Evolutionary conservation across 2,329 filamentous ascomycete genomes (phyloP).

Genomic region (Diplocarpon rosae): DNA sequence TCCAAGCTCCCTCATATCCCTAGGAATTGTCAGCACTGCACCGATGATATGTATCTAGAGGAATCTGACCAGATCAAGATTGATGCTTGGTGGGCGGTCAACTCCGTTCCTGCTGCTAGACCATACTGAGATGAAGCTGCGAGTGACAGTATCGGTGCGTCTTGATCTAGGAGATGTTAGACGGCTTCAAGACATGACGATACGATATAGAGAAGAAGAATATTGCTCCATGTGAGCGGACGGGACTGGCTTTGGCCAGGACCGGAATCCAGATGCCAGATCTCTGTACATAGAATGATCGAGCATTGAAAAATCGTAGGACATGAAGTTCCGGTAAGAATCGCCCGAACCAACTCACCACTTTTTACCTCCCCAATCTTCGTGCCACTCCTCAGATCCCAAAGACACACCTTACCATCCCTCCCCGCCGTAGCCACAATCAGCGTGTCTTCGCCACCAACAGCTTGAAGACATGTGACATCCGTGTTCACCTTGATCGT

Average conservation of each 20-base stretch:
- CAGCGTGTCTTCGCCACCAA: constrained; percentile 15
- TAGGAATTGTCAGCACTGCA: constrained; percentile 22
- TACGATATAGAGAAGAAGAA: neutral
- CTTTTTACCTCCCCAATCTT: constrained; percentile 31
- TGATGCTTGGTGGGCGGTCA: constrained; percentile 50
- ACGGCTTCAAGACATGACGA: neutral
- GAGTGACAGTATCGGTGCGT: constrained; percentile 50
- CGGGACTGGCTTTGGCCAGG: too few species aligned
- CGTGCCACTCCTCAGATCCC: constrained; percentile 49
- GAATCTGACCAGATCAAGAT: constrained; percentile 48
- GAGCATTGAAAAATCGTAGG: neutral
- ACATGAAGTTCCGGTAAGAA: neutral
- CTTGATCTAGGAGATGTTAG: constrained; percentile 28
- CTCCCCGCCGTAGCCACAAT: constrained; percentile 60
- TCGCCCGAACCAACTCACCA: constrained; percentile 19
- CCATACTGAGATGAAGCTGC: constrained; percentile 47
- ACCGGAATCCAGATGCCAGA: too few species aligned
- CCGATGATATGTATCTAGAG: neutral
- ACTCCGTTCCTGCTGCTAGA: constrained; percentile 63
- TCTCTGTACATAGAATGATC: too few species aligned
- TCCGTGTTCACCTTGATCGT: constrained; percentile 47
- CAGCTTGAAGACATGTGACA: constrained; percentile 48
- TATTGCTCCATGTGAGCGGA: too few species aligned
- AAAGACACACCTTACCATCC: constrained; percentile 55
- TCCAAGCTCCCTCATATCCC: constrained; percentile 45